Percentiles rank a stretch among this genome's conserved stretches.
These are phyloP conservation scores for Quercus variabilis DNA, from an alignment of 306 rosid genomes.

Conservation along the genomic window DNA sequence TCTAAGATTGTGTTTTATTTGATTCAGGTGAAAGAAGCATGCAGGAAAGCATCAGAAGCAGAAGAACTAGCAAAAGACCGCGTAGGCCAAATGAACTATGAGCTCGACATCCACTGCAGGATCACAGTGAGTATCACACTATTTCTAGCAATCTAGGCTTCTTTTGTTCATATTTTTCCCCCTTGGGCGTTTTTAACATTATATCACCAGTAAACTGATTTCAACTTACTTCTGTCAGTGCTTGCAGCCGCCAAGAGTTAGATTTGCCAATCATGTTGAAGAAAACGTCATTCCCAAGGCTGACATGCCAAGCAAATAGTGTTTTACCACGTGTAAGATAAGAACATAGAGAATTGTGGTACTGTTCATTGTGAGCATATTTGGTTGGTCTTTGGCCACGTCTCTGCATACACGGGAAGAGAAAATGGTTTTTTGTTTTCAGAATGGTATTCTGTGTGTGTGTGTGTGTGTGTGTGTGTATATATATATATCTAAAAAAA, in stretches of 20 bases:
- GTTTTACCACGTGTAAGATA: background rate
- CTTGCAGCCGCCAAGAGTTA: conserved; percentile 64
- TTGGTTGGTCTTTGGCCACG: background rate
- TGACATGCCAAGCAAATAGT: background rate
- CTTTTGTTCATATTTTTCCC: background rate
- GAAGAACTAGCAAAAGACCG: conserved; percentile 59
- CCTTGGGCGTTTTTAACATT: background rate
- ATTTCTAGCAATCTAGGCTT: background rate
- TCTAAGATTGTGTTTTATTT: background rate
- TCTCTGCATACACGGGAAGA: background rate
- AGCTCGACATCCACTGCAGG: conserved; percentile 71
- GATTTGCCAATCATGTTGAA: conserved; percentile 48
- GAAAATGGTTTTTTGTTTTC: background rate
- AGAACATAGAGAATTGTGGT: background rate
- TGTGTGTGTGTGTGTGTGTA: background rate
- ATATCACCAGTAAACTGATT: background rate
- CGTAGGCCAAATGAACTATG: conserved; percentile 56
- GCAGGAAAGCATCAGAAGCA: conserved; percentile 61
- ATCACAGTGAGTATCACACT: conserved; percentile 36
- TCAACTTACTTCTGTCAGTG: conserved; percentile 39
- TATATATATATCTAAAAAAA: too few species aligned
- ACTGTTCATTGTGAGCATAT: background rate
- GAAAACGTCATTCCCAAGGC: conserved; percentile 38
- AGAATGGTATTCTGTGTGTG: background rate
- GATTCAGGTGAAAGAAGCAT: conserved; percentile 69